Conservation (phyloP, 148 eudicot species). For the Cornus suecica region DNA sequence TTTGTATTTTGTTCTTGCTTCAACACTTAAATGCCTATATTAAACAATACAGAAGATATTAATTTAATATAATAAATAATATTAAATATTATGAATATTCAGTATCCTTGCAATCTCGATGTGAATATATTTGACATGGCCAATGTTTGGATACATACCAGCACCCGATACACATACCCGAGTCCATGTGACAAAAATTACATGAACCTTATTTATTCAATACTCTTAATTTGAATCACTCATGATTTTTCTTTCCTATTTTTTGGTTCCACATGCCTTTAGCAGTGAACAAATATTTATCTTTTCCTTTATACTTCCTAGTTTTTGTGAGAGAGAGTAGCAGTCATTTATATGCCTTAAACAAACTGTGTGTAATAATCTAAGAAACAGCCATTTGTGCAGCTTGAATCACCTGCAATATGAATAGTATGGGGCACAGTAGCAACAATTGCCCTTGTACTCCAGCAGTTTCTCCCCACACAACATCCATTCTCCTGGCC, state of each 20-base stretch:
- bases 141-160: too few species aligned
- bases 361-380: not conserved
- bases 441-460: slow-evolving; percentile 53
- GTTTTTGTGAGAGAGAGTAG: not conserved
- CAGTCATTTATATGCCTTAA: not conserved
- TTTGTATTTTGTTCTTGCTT: too few species aligned
- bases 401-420: slow-evolving; percentile 40
- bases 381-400: not conserved
- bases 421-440: slow-evolving; percentile 46
- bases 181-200: too few species aligned
- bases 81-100: too few species aligned
- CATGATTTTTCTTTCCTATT: not conserved
- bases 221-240: not conserved
- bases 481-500: slow-evolving; percentile 69
- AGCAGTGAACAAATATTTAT: not conserved
- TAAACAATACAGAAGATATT: too few species aligned
- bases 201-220: not conserved
- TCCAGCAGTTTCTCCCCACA: slow-evolving; percentile 74
- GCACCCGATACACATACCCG: too few species aligned
- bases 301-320: too few species aligned
- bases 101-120: too few species aligned
- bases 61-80: too few species aligned
- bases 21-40: not conserved
- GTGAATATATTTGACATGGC: too few species aligned
- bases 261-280: not conserved